These are phyloP conservation scores for Pneumocystis canis DNA, from an alignment of 1,139 yeast species.

Conservation along the genomic window DNA sequence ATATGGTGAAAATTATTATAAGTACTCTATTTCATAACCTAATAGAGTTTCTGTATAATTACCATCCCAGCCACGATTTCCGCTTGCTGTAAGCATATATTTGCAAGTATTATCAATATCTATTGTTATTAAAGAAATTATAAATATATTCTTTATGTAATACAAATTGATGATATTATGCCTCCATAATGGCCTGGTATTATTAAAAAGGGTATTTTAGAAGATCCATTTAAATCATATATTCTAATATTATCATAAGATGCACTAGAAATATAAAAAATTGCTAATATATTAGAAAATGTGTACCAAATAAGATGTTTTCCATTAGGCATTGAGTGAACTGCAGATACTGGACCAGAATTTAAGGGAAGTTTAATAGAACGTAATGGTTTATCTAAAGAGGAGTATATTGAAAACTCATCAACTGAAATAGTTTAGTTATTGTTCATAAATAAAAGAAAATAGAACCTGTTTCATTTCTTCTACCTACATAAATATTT, in stretches of 20 bases:
- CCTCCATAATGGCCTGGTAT: slow-evolving; percentile 57
- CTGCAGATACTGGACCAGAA: slow-evolving; percentile 81
- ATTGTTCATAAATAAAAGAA: background rate
- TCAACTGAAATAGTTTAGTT: slow-evolving; percentile 29
- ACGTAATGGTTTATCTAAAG: slow-evolving; percentile 37
- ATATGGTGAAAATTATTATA: slow-evolving; percentile 9
- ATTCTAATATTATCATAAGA: slow-evolving; percentile 80
- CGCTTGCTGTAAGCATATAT: slow-evolving; percentile 81
- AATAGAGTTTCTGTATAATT: slow-evolving; percentile 62
- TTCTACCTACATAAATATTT: slow-evolving; percentile 64
- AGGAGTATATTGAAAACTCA: slow-evolving; percentile 60
- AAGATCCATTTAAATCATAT: slow-evolving; percentile 42
- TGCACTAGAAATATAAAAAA: slow-evolving; percentile 33
- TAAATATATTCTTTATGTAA: slow-evolving; percentile 30
- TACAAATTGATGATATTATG: slow-evolving; percentile 26
- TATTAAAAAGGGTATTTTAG: slow-evolving; percentile 35
- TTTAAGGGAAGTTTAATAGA: slow-evolving; percentile 65
- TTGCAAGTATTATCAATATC: slow-evolving; percentile 70
- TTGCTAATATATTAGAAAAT: background rate
- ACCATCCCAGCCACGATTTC: slow-evolving; percentile 92
- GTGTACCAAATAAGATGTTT: slow-evolving; percentile 43
- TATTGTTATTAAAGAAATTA: slow-evolving; percentile 21
- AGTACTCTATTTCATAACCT: slow-evolving; percentile 50
- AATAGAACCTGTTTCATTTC: slow-evolving; percentile 54
- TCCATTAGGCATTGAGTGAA: slow-evolving; percentile 67